Conservation (phyloP, 495 filamentous ascomycete species). For the Lasiosphaeria miniovina region DNA sequence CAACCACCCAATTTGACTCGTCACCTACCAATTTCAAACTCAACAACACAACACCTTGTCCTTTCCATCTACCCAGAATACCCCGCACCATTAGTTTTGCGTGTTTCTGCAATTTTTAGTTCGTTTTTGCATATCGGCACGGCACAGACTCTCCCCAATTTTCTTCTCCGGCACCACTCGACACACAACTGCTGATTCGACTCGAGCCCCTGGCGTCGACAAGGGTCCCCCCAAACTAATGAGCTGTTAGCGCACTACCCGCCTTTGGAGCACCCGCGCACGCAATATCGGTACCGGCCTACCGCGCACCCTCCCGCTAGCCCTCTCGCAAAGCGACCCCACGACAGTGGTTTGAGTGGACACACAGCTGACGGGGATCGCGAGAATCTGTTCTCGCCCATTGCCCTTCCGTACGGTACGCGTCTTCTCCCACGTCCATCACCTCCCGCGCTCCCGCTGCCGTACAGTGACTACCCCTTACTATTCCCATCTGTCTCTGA, state of each 20-base stretch:
- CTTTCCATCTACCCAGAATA: background rate
- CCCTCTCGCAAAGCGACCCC: slow-evolving; percentile 21
- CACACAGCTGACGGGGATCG: slow-evolving; percentile 8
- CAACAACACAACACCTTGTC: background rate
- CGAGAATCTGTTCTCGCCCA: slow-evolving; percentile 13
- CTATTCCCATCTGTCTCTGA: background rate
- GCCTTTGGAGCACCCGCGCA: background rate
- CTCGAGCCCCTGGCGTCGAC: background rate
- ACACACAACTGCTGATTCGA: background rate
- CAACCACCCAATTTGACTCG: background rate
- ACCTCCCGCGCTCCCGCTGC: slow-evolving; percentile 14
- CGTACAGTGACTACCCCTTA: slow-evolving; percentile 1
- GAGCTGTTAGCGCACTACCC: slow-evolving; percentile 20
- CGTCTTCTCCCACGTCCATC: slow-evolving; percentile 20
- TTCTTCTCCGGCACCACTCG: background rate
- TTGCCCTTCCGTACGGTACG: slow-evolving; percentile 27
- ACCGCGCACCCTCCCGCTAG: slow-evolving; percentile 26
- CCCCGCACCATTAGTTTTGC: background rate
- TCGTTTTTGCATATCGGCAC: background rate
- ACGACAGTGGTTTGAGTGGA: slow-evolving; percentile 13
- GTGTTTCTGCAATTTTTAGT: background rate
- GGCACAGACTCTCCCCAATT: background rate
- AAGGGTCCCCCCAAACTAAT: background rate
- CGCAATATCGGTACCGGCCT: slow-evolving; percentile 15
- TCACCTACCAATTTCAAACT: background rate